Evolutionary conservation across 306 rosid genomes (phyloP), one percentile per base, ranked within the genome.

Genomic region (Acacia confusa): DNA sequence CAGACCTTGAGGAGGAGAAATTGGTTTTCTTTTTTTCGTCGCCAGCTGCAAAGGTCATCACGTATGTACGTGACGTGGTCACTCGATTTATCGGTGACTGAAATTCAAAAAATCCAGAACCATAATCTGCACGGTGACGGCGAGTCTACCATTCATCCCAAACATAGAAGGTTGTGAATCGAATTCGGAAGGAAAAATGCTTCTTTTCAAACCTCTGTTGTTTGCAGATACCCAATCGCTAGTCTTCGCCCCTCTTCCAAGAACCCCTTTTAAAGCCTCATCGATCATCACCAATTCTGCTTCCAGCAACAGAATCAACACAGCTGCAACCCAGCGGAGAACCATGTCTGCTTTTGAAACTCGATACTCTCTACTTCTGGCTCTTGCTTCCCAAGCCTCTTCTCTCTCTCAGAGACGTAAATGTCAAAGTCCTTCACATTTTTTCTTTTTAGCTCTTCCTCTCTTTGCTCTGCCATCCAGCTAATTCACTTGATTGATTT

Each of bases 381-480:
- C 96, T 63, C 93, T 95, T 73, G 93, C 93, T 78, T 82, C 89
- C n/a, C 99, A 93, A 85, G 82, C 97, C 61, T 81, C 85, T 45
- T 32, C 98, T 67, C 76, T 90, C 75, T 86, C 94, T 44, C 98
- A 87, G 92, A 86, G 94, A 79, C 90, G 99, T 90, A 90, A 63
- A 83, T 91, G 88, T 86, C 75, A 47, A n/a, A 72, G 15, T 25
- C 70, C 25, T 64, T 52, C 24, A 7, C 30, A 4, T 72, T 74
- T 27, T 55, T 13, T 25, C 2, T 65, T 57, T 1, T 7, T 30
- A 28, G 9, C 55, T 60, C 79, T 57, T 6, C 19, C 79, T 82
- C 60, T 9, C 4, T 66, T 64, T 41, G 57, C 85, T 44, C 12
- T 55, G 28, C 22, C 40, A 10, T 69, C 20, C 48, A 43, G 30